Base-by-base conservation (phyloP, 2,329 filamentous ascomycete genomes). In the Boeremia exigua region DNA sequence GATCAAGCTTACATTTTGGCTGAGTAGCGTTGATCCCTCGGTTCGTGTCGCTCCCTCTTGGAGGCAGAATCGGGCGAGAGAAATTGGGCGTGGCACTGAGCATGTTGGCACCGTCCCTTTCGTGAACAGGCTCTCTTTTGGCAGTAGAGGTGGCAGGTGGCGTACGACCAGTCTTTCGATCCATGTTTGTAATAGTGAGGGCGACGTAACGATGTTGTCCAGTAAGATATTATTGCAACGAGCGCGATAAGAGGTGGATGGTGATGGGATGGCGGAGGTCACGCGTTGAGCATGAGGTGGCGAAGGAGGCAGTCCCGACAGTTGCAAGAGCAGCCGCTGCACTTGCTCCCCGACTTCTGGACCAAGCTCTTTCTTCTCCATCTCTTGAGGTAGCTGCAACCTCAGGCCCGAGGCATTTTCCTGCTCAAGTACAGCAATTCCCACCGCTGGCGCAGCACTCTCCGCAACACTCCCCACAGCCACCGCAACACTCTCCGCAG, bases 381-480 rank as follows among this genome's bases (percentile, higher is more conserved):
- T 12, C 19, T 54, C 19, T 48, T 39, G 12, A 11, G 3, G 37
- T 12, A 47, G 37, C 15, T 14, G 46, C 23, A 17, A 9, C 25
- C 9, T 45, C 17, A 9, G 8, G n/a, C 33, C 17, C 17, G 8
- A 33, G 28, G 19, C n/a, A 25, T 19, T 32, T 29, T 32, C 6
- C 7, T 6, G 12, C n/a, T 55, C 45, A 56, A 32, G 50, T 56
- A 19, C 42, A 50, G 36, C 53, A 56, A n/a, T 27, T 47, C 3
- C 6, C 8, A 15, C 50, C 19, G 32, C 47, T 43, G 12, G 19
- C 50, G 27, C 53, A 58, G 48, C 55, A 58, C 12, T 54, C 42
- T 19, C 54, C 48, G 27, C 48, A 56, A 9, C 52, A 49, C 5
- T 49, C 52, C 1, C 52, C 46, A 29, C 52, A 55, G 2, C 53